phyloP scores from a whole-genome alignment of 176 grass and related monocot genomes.

The Paspalum vaginatum region DNA sequence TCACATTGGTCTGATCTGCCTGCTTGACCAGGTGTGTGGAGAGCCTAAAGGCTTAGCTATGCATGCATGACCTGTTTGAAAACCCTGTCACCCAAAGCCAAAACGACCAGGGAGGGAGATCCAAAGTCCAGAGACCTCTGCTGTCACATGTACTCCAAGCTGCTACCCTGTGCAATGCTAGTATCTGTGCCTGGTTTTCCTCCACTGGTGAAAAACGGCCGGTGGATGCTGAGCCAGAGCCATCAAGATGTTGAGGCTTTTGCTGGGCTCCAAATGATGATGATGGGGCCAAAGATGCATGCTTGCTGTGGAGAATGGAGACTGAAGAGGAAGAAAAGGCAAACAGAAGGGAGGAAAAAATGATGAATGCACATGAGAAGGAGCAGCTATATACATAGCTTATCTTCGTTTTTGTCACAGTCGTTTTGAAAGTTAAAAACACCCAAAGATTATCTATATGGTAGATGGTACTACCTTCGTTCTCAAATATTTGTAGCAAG shows the following conservation, averaged over 20 bases:
- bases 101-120: background rate
- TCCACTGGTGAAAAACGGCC: constrained; percentile 13
- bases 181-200: background rate
- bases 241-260: constrained; percentile 38
- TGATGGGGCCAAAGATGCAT: background rate
- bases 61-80: constrained; percentile 3
- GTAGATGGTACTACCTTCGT: no score
- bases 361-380: background rate
- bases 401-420: background rate
- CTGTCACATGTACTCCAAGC: background rate
- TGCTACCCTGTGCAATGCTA: background rate
- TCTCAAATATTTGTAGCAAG: no score
- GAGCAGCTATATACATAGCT: background rate
- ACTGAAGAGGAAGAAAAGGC: constrained; percentile 17
- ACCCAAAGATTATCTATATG: no score
- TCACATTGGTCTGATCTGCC: background rate
- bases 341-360: background rate
- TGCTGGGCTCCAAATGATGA: background rate
- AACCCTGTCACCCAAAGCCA: constrained; percentile 28
- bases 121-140: constrained; percentile 17
- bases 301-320: background rate
- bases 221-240: background rate
- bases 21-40: background rate
- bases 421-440: constrained; percentile 1
- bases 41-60: background rate